Evolutionary conservation across 2,329 filamentous ascomycete genomes (phyloP).

Genomic region (Helotiales sp.): DNA sequence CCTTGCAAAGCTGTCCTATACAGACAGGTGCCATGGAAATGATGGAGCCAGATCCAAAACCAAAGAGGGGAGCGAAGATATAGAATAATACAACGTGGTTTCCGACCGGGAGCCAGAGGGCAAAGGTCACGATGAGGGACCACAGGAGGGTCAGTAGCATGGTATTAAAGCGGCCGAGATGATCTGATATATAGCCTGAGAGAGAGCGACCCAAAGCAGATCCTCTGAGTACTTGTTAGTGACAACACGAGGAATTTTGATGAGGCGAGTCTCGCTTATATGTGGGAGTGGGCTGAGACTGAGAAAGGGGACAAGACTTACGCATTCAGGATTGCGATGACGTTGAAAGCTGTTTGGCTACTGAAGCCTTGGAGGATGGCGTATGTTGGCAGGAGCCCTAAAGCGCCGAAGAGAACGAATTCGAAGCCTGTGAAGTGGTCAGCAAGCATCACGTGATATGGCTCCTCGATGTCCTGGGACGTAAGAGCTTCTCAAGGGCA

Average conservation of each 20-base stretch:
- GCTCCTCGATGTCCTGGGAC: no score
- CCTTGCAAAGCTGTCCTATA: conserved; percentile 32
- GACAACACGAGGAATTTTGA: not conserved
- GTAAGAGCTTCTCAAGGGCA: no score
- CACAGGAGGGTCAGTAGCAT: conserved; percentile 27
- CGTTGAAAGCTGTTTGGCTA: conserved; percentile 68
- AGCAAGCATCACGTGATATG: not conserved
- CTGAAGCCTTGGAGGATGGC: conserved; percentile 66
- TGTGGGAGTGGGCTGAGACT: not conserved
- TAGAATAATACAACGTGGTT: conserved; percentile 29
- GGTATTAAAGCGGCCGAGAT: conserved; percentile 28
- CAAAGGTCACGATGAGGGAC: conserved; percentile 25
- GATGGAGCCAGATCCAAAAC: conserved; percentile 33
- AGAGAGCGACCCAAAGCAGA: conserved; percentile 28
- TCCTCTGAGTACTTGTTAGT: conserved; percentile 16
- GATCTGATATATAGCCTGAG: conserved; percentile 30
- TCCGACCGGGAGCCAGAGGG: conserved; percentile 28
- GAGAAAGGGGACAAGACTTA: conserved; percentile 12
- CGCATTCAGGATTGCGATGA: conserved; percentile 82
- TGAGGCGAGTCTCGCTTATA: not conserved
- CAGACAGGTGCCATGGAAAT: conserved; percentile 34
- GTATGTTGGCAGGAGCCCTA: conserved; percentile 81
- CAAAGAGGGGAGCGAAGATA: conserved; percentile 32
- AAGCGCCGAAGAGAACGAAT: conserved; percentile 77
- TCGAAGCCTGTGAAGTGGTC: conserved; percentile 47